Base-by-base conservation (phyloP, 805 yeast species). In the Metschnikowia colocasiae region DNA sequence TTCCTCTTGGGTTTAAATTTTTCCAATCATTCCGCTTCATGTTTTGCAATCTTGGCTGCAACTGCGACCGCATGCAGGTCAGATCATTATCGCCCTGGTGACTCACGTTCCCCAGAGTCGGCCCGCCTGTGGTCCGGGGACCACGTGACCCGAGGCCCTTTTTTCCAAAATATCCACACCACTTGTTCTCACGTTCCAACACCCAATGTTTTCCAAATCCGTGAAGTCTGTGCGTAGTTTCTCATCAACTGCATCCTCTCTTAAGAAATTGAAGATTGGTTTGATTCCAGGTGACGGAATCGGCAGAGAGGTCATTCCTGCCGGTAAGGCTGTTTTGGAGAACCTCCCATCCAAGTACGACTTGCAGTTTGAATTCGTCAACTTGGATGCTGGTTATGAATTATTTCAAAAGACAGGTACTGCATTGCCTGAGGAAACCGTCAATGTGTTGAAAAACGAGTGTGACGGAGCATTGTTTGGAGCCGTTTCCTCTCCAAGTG, bases 401-500 rank as follows among this genome's bases (percentile, higher is more conserved):
- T 82, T 85, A 58, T 94, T 94, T 79, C 84, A 89, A 67, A 79
- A 83, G 62, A 89, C 96, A n/a, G 99, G 99, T 44, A 83, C 86
- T 46, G 98, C 99, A 32, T 78, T 94, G 54, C 99, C 99, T 19
- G 95, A 91, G 41, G 87, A 82, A 59, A 94, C 99, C 19, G 92
- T 94, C 27, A 81, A 81, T 32, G 73, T 80, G 9, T 81, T 94
- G 66, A 78, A 83, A 62, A 72, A 76, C 27, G 83, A 85, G 56
- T 94, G 99, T 71, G 96, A 94, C 61, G 98, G 97, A 74, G 99
- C 98, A 16, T 76, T 94, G 46, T 94, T 94, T 61, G 99, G 99
- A 59, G 96, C 99, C 48, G 99, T 94, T 46, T 88, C 90, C 40
- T 90, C 97, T 16, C 99, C 99, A 56, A 78, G 96, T 38, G 82